Base-by-base conservation (phyloP, 257 asterid genomes). In the Solanum medicagineum region DNA sequence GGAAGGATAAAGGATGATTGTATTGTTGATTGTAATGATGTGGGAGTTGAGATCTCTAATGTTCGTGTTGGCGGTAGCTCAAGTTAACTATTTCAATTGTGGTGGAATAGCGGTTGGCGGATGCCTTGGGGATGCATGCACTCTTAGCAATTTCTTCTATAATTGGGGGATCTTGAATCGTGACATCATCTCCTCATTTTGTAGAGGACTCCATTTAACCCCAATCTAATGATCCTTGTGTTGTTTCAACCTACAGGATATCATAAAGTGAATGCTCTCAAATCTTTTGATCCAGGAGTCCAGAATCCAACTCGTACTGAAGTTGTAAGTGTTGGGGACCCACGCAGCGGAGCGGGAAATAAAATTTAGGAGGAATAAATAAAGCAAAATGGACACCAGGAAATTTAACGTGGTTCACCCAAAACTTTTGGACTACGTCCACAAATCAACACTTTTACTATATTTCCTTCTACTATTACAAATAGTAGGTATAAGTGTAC, bases 111-210 rank as follows among this genome's bases (percentile, higher is more conserved):
- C 70, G 0, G 10, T 86, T 2, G 42, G 84, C 19, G n/a, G 63
- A 12, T 71, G 80, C 16, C 4, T 83, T 29, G 81, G 80, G n/a
- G 86, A 86, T 32, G 86, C 36, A 0, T 20, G 8, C 20, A 47
- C 80, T 15, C 2, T 51, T 7, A 11, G 7, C 16, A 82, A 47
- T 1, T 86, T 86, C 29, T 0, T 86, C 5, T 71, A 68, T 8
- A 85, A 82, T 10, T 86, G 88, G 88, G 84, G 81, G 0, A 69
- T 53, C 26, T 45, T 70, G 7, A 45, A 81, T 10, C 84, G 84
- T 60, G 80, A 36, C 55, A 1, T 19, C 55, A 0, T 45, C 45
- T 29, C 79, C 84, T 9, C 10, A 10, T 1, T 60, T 74, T 77
- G 49, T 83, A 6, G 70, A 81, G 1, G 42, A 81, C 14, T 86